Conservation (phyloP, 169 alveolate species). For the Eimeria sp. region DNA sequence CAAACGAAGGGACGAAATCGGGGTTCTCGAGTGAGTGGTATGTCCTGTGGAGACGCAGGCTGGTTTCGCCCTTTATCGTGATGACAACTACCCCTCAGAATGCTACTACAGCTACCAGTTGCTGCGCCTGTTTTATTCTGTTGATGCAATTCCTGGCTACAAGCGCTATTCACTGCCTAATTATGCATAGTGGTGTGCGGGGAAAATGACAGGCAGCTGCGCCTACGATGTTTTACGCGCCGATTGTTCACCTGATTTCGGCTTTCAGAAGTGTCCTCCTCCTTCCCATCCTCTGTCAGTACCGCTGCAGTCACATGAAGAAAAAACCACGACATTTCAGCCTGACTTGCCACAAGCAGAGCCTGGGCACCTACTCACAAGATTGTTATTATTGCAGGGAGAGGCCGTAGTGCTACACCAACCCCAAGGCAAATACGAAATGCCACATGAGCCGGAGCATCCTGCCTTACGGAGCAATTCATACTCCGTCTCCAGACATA, state of each 20-base stretch:
- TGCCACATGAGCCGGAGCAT: background rate
- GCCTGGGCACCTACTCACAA: background rate
- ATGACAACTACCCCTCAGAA: too few species aligned
- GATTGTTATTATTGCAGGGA: background rate
- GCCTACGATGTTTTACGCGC: background rate
- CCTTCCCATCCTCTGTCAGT: background rate
- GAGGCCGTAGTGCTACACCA: background rate
- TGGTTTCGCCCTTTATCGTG: background rate
- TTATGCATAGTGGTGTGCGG: background rate
- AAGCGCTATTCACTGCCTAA: background rate
- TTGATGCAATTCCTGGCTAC: background rate
- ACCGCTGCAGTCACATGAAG: background rate
- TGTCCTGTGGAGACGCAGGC: background rate
- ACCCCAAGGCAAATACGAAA: background rate
- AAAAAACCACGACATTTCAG: background rate
- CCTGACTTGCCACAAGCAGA: background rate
- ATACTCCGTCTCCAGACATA: conserved; percentile 26
- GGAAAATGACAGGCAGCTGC: background rate
- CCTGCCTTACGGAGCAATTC: conserved; percentile 3
- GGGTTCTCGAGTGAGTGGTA: background rate
- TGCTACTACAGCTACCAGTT: background rate
- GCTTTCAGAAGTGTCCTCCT: background rate
- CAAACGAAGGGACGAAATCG: background rate
- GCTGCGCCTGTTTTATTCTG: background rate
- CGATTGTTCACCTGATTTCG: conserved; percentile 5